Conservation (phyloP, 768 basidiomycete species). For the Paxillus involutus region DNA sequence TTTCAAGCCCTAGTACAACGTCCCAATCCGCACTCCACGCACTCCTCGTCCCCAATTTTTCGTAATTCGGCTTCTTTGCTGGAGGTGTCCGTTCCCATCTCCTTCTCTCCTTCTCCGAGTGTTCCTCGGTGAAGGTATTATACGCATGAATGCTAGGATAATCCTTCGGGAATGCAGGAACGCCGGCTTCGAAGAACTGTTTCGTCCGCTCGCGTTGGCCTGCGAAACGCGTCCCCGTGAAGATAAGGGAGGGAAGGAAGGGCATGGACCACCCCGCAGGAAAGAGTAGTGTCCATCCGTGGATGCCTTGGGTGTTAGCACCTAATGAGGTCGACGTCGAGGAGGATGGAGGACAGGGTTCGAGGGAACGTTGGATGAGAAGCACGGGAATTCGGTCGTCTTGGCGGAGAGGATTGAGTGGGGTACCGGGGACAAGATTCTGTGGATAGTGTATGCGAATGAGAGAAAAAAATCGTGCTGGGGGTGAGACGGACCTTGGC, state of each 20-base stretch:
- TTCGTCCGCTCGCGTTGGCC: conserved; percentile 83
- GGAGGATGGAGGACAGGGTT: conserved; percentile 28
- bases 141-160: conserved; percentile 63
- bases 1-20: conserved; percentile 55
- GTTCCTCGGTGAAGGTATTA: conserved; percentile 43
- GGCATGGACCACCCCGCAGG: conserved; percentile 92
- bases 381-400: conserved; percentile 86
- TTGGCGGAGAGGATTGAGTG: conserved; percentile 60
- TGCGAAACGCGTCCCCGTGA: conserved; percentile 81
- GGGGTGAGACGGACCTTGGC: conserved; percentile 51
- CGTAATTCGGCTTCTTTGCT: conserved; percentile 79
- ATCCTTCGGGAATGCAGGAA: conserved; percentile 78
- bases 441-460: conserved; percentile 27
- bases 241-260: conserved; percentile 78
- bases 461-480: neutral
- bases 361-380: conserved; percentile 77
- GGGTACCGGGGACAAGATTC: conserved; percentile 78
- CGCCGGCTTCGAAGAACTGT: conserved; percentile 81
- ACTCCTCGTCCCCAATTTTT: conserved; percentile 59
- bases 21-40: conserved; percentile 83
- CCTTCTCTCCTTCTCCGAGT: conserved; percentile 52
- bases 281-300: conserved; percentile 87
- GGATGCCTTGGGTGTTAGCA: conserved; percentile 44
- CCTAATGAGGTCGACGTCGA: conserved; percentile 15
- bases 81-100: conserved; percentile 82